Conservation (phyloP, 257 asterid species). For the Solanum lycopersicoides region DNA sequence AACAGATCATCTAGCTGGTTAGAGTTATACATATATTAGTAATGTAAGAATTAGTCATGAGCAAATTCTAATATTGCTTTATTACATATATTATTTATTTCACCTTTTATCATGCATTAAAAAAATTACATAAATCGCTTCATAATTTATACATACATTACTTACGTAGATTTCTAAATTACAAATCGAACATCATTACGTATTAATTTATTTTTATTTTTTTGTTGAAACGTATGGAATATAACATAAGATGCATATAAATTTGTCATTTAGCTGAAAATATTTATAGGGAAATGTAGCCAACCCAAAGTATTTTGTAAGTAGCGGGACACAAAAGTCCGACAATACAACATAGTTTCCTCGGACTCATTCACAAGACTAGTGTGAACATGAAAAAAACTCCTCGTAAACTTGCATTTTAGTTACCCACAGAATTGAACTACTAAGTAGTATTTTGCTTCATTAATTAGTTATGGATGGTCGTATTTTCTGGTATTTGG, state of each 20-base stretch:
- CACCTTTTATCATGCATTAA: neutral
- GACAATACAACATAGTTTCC: constrained; percentile 6
- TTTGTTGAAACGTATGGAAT: neutral
- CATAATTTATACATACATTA: too few relatives aligned
- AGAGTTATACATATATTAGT: neutral
- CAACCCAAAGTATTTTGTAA: neutral
- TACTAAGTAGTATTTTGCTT: neutral
- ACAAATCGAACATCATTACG: neutral
- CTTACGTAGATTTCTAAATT: too few relatives aligned
- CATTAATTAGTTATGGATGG: neutral
- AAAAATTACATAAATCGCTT: neutral
- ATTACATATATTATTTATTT: too few relatives aligned
- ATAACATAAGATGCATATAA: neutral
- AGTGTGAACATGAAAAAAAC: neutral
- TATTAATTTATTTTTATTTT: too few relatives aligned
- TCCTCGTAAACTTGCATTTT: neutral
- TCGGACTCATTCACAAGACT: constrained; percentile 1
- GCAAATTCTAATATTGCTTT: too few relatives aligned
- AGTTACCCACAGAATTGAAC: neutral
- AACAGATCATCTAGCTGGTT: neutral
- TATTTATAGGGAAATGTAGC: neutral
- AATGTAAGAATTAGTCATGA: too few relatives aligned
- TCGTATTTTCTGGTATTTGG: neutral
- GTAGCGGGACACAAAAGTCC: too few relatives aligned
- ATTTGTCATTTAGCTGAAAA: neutral